Conservation (phyloP, 73 alveolate genomes). For the Tetrahymena thermophila region DNA sequence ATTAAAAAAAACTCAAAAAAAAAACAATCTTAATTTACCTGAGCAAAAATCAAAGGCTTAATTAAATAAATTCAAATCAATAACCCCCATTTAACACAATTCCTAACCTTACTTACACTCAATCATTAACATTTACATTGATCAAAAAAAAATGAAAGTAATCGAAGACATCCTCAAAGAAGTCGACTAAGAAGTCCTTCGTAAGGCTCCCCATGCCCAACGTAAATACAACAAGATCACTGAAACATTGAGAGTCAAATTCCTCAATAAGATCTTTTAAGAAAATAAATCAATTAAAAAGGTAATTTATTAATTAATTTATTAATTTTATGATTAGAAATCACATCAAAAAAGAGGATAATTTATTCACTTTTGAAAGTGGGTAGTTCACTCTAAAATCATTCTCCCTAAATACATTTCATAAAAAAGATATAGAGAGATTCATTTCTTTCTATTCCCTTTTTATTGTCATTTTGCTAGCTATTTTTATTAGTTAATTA, state of each 20-base stretch:
- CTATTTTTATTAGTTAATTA: too few species aligned
- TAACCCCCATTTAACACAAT: neutral
- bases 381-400: neutral
- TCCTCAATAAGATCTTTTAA: neutral
- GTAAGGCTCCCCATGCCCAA: slow-evolving; percentile 7
- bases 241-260: neutral
- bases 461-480: neutral
- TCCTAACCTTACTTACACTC: neutral
- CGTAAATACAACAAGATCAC: neutral
- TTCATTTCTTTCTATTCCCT: neutral
- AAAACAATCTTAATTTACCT: neutral
- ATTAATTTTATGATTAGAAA: neutral
- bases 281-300: neutral
- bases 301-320: neutral
- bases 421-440: neutral
- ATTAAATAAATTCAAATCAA: neutral
- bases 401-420: neutral
- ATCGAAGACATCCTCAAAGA: neutral
- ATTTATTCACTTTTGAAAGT: neutral
- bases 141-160: neutral
- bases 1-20: neutral
- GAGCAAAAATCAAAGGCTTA: neutral
- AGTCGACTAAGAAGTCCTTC: neutral
- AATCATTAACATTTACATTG: neutral
- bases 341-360: neutral